Evolutionary conservation across 176 grass and related monocot genomes (phyloP).

Genomic region (Olyra latifolia): DNA sequence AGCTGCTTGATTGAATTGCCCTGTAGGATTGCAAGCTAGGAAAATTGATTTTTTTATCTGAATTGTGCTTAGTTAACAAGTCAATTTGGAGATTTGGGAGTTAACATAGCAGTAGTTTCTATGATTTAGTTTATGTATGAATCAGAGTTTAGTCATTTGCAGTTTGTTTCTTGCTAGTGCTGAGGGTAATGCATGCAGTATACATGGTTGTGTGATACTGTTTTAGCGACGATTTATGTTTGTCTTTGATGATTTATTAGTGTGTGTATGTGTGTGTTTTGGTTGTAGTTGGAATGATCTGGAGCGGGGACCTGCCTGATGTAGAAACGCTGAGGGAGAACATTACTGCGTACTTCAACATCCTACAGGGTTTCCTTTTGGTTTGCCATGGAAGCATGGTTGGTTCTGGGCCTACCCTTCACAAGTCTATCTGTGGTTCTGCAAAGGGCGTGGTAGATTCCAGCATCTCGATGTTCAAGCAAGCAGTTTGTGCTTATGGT

Average conservation of each 20-base stretch:
- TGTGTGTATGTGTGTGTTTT: not conserved
- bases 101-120: not conserved
- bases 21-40: not conserved
- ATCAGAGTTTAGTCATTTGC: not conserved
- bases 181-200: not conserved
- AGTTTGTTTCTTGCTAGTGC: not conserved
- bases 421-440: slow-evolving; percentile 60
- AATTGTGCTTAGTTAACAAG: not conserved
- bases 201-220: not conserved
- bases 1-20: not conserved
- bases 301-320: slow-evolving; percentile 72
- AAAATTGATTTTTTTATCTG: not conserved
- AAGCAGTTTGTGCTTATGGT: slow-evolving; percentile 76
- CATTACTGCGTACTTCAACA: slow-evolving; percentile 71
- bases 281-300: slow-evolving; percentile 85
- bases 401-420: slow-evolving; percentile 78
- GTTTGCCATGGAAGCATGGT: slow-evolving; percentile 74
- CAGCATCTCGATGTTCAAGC: slow-evolving; percentile 76
- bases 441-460: slow-evolving; percentile 65
- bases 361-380: slow-evolving; percentile 87
- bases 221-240: not conserved
- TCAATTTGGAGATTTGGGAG: not conserved
- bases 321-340: slow-evolving; percentile 72
- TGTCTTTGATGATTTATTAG: slow-evolving; percentile 8
- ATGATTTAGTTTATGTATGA: not conserved